Conservation (phyloP, 495 filamentous ascomycete genomes). For the Filosporella fistucella region DNA sequence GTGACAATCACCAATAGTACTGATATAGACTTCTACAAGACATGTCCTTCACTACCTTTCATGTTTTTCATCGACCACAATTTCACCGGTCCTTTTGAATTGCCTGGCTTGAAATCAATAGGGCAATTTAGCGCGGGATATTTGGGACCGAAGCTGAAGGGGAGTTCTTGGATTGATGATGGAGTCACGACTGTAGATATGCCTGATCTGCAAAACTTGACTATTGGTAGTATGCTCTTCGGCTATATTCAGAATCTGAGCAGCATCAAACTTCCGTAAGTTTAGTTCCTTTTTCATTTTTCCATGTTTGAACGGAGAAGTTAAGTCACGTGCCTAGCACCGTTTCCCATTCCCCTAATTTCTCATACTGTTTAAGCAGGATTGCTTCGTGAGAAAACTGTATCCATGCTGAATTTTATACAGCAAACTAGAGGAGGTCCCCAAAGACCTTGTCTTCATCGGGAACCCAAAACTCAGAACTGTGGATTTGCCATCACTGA, state of each 20-base stretch:
- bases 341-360: neutral
- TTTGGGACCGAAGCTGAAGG: neutral
- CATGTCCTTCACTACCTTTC: neutral
- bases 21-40: neutral
- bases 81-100: neutral
- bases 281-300: neutral
- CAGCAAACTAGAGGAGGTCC: neutral
- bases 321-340: neutral
- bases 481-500: neutral
- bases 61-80: neutral
- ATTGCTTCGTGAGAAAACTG: neutral
- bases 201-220: neutral
- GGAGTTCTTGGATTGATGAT: neutral
- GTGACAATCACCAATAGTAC: neutral
- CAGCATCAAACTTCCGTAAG: neutral
- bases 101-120: neutral
- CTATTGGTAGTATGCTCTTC: neutral
- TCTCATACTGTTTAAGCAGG: neutral
- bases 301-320: neutral
- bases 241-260: neutral
- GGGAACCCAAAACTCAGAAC: neutral
- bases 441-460: neutral
- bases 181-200: neutral
- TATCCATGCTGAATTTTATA: neutral
- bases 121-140: neutral